phyloP scores from a whole-genome alignment of 106 monocot genomes.

The Dendrobium officinale region DNA sequence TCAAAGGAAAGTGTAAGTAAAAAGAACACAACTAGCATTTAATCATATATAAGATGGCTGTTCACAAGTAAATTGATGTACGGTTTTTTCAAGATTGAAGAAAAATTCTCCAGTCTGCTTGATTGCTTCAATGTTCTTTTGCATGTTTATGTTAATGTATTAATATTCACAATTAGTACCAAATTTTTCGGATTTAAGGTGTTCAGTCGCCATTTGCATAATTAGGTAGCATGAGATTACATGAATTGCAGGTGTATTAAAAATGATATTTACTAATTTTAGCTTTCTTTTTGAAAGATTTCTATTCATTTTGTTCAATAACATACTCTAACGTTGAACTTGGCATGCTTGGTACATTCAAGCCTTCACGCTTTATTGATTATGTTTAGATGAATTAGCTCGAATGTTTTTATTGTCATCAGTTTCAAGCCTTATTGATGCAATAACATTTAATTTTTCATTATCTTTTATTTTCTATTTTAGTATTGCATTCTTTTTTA shows the following conservation, averaged over 20 bases:
- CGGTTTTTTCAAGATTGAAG: not conserved
- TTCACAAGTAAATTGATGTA: not conserved
- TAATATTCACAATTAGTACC: not conserved
- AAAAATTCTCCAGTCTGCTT: not conserved
- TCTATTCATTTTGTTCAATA: not conserved
- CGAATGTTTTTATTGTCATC: no score
- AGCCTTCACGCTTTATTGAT: no score
- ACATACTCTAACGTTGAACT: not conserved
- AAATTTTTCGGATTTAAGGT: not conserved
- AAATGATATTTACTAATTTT: not conserved
- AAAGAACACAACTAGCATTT: not conserved
- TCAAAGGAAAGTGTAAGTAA: constrained; percentile 34
- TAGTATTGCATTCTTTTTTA: no score
- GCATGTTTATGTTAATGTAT: not conserved
- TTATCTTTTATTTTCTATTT: no score
- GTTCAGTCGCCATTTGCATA: not conserved
- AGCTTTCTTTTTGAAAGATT: not conserved
- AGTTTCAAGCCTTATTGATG: no score
- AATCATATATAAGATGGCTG: not conserved
- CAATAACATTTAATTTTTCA: no score
- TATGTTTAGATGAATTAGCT: no score
- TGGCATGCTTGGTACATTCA: not conserved
- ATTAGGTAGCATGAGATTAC: not conserved
- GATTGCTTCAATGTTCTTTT: not conserved
- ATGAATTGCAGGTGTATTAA: not conserved